Percentiles rank a stretch among this genome's conserved stretches.
These are phyloP conservation scores for Flaveria robusta DNA, from an alignment of 129 eudicot species.

Conservation along the genomic window DNA sequence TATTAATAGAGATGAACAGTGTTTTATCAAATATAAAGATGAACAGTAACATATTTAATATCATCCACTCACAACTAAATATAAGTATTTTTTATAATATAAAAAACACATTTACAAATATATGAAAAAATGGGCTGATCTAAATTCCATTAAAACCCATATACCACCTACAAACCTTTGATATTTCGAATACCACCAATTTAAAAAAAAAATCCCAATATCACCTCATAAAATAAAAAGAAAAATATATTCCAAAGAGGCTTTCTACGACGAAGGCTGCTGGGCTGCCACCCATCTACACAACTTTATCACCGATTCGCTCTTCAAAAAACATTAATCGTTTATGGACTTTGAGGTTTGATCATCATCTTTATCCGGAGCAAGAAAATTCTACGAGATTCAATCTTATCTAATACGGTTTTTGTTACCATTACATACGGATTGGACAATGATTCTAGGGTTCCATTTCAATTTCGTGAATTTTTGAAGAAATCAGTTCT, in stretches of 20 bases:
- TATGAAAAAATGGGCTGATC: no score
- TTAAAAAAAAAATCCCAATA: no score
- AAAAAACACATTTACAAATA: no score
- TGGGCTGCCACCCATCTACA: background rate
- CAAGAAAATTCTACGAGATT: background rate
- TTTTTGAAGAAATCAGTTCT: slow-evolving; percentile 8
- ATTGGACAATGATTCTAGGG: slow-evolving; percentile 17
- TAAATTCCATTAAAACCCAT: no score
- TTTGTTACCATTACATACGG: background rate
- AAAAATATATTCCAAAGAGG: background rate
- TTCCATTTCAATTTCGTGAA: slow-evolving; percentile 19
- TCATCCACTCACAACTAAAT: no score
- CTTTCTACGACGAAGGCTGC: background rate
- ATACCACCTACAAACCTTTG: no score
- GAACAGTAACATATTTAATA: no score
- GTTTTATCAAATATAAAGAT: no score
- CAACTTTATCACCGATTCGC: background rate
- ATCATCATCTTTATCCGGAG: background rate
- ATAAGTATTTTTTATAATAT: no score
- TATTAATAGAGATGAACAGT: no score
- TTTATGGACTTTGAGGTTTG: background rate
- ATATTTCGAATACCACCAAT: no score
- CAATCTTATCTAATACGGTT: background rate
- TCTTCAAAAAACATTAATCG: background rate
- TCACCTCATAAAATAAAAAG: no score